Conservation (phyloP, 495 filamentous ascomycete genomes). For the Thermothielavioides terrestris region DNA sequence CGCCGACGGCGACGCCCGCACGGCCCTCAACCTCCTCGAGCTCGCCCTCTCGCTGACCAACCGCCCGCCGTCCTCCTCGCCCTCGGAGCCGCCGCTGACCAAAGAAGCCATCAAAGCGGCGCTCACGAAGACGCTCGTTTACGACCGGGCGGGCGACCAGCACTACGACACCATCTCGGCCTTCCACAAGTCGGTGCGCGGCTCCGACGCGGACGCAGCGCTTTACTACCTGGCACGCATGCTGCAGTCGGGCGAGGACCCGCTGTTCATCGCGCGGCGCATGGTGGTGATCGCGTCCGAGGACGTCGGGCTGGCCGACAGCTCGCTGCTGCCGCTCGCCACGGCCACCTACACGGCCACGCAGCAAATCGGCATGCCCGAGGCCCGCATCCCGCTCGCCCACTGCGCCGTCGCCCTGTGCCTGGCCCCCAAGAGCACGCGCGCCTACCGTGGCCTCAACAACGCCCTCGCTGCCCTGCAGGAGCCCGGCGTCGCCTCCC, state of each 20-base stretch:
- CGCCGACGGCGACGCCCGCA: conserved; percentile 85
- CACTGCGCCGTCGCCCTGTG: conserved; percentile 80
- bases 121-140: conserved; percentile 83
- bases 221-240: conserved; percentile 93
- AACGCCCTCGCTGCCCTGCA: conserved; percentile 64
- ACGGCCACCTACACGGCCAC: conserved; percentile 76
- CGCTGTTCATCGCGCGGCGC: conserved; percentile 80
- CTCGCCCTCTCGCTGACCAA: conserved; percentile 57
- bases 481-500: conserved; percentile 69
- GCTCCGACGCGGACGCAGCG: conserved; percentile 74
- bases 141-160: conserved; percentile 90
- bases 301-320: conserved; percentile 88
- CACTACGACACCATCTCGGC: conserved; percentile 96
- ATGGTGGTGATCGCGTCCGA: conserved; percentile 89
- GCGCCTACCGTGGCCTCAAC: conserved; percentile 74
- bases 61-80: conserved; percentile 11
- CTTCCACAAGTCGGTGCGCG: conserved; percentile 91
- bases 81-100: conserved; percentile 30
- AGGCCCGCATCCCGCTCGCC: conserved; percentile 85
- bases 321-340: conserved; percentile 71
- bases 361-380: conserved; percentile 87
- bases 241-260: conserved; percentile 94
- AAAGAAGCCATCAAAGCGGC: conserved; percentile 65
- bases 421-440: conserved; percentile 73
- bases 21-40: conserved; percentile 86